Evolutionary conservation across 352 stramenopile genomes (phyloP).

Genomic region (Phytopythium chamaehyphon): DNA sequence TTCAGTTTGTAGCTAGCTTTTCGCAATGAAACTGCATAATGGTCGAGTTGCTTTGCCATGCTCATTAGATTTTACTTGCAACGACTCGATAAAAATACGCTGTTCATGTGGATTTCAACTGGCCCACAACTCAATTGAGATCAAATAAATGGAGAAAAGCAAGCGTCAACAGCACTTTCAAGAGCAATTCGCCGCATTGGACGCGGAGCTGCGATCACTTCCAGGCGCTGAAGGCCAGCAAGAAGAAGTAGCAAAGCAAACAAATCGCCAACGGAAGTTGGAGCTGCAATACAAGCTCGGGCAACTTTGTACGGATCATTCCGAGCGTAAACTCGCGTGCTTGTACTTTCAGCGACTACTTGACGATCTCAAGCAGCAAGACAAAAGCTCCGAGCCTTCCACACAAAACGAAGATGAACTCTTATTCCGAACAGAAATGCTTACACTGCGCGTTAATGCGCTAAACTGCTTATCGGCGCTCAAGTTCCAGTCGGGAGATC

Average conservation of each 20-base stretch:
- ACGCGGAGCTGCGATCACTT: slow-evolving; percentile 17
- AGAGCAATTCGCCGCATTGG: slow-evolving; percentile 15
- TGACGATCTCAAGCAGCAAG: slow-evolving; percentile 3
- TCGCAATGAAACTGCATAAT: too few species aligned
- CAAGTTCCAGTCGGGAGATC: slow-evolving; percentile 24
- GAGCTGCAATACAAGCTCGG: slow-evolving; percentile 31
- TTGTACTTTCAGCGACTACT: slow-evolving; percentile 35
- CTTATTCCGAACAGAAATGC: slow-evolving; percentile 6
- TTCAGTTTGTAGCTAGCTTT: too few species aligned
- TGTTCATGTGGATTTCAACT: too few species aligned
- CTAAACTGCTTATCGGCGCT: slow-evolving; percentile 36
- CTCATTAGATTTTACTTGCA: too few species aligned
- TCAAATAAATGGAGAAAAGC: slow-evolving; percentile 20
- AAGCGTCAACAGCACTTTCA: slow-evolving; percentile 30
- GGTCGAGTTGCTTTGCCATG: too few species aligned
- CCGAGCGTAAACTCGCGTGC: slow-evolving; percentile 23
- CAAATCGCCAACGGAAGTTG: slow-evolving; percentile 4
- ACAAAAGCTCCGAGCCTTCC: neutral
- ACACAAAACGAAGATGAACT: slow-evolving; percentile 1
- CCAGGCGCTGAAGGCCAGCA: too few species aligned
- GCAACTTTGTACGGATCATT: slow-evolving; percentile 24
- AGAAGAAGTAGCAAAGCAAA: slow-evolving; percentile 4
- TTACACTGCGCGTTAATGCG: slow-evolving; percentile 23
- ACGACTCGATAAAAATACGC: too few species aligned
- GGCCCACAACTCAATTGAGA: too few species aligned